These are phyloP conservation scores for Tripterygium wilfordii DNA, from an alignment of 177 flowering plant genomes.

Conservation along the genomic window DNA sequence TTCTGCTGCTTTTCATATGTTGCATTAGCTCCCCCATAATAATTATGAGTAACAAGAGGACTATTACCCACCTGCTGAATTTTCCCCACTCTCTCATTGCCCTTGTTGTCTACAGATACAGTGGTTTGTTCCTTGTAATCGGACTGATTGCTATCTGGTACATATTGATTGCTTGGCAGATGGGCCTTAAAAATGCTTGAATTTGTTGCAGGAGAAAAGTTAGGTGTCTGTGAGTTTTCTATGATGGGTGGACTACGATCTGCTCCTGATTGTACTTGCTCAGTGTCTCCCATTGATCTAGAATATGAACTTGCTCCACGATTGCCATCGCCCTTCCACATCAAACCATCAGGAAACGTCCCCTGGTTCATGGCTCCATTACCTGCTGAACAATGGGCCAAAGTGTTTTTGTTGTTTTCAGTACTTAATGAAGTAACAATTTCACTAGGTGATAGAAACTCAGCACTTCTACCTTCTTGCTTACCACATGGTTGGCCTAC, in stretches of 20 bases:
- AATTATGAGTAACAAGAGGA: slow-evolving; percentile 15
- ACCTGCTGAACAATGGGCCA: slow-evolving; percentile 19
- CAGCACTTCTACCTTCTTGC: slow-evolving; percentile 19
- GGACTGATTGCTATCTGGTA: slow-evolving; percentile 15
- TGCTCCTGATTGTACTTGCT: slow-evolving; percentile 21
- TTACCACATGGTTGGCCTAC: slow-evolving; percentile 14
- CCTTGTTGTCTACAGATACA: slow-evolving; percentile 18
- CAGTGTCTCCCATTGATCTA: slow-evolving; percentile 20
- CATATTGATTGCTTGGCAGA: slow-evolving; percentile 25
- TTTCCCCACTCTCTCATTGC: slow-evolving; percentile 15
- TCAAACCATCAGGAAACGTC: slow-evolving; percentile 19
- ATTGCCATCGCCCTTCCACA: slow-evolving; percentile 24
- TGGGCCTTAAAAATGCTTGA: slow-evolving; percentile 18
- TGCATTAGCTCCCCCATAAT: slow-evolving; percentile 25
- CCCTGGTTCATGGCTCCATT: slow-evolving; percentile 15
- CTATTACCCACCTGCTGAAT: slow-evolving; percentile 19
- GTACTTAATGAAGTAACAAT: too few relatives aligned
- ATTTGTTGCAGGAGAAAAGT: slow-evolving; percentile 14
- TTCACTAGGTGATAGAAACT: slow-evolving; percentile 12
- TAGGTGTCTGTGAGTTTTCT: slow-evolving; percentile 19
- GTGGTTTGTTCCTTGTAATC: slow-evolving; percentile 26
- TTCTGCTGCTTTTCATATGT: slow-evolving; percentile 22
- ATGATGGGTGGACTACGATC: slow-evolving; percentile 14
- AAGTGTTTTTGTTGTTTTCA: slow-evolving; percentile 7
- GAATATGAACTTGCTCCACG: slow-evolving; percentile 7